Evolutionary conservation across 306 rosid genomes (phyloP).

Genomic region (Sindora glabra): DNA sequence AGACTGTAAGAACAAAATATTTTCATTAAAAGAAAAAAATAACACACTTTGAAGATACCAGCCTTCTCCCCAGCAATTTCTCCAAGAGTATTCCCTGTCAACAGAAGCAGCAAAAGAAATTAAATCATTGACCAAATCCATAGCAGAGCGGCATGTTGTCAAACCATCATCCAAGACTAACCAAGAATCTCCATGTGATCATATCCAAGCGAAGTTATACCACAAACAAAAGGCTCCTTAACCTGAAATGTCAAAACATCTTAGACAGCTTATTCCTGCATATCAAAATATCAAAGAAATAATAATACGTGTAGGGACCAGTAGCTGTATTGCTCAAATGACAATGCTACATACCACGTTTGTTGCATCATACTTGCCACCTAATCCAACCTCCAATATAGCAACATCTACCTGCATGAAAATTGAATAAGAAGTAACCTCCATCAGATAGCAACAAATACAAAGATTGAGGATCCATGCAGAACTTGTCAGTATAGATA

Average conservation of each 20-base stretch:
- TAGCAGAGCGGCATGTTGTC: neutral
- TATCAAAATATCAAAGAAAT: neutral
- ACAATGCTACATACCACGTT: slow-evolving; percentile 54
- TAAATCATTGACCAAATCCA: slow-evolving; percentile 14
- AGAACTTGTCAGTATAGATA: slow-evolving; percentile 2
- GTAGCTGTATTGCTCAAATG: neutral
- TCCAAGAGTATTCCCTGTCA: slow-evolving; percentile 73
- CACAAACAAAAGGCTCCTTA: too few species aligned
- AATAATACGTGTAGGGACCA: neutral
- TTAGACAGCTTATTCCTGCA: neutral
- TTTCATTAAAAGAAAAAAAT: neutral
- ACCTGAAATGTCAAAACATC: slow-evolving; percentile 34
- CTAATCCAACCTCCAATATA: slow-evolving; percentile 89
- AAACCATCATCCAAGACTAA: neutral
- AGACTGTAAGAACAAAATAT: neutral
- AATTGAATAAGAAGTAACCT: neutral
- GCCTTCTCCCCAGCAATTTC: slow-evolving; percentile 97
- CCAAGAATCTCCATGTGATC: too few species aligned
- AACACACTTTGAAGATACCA: slow-evolving; percentile 83
- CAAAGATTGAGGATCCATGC: neutral
- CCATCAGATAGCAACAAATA: neutral
- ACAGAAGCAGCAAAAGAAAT: slow-evolving; percentile 16
- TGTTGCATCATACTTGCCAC: slow-evolving; percentile 87
- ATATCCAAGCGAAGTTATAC: too few species aligned
- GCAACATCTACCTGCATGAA: slow-evolving; percentile 69